Evolutionary conservation across 805 yeast genomes (phyloP), one percentile per base, ranked within the genome.

Genomic region (Ogataea kodamae): DNA sequence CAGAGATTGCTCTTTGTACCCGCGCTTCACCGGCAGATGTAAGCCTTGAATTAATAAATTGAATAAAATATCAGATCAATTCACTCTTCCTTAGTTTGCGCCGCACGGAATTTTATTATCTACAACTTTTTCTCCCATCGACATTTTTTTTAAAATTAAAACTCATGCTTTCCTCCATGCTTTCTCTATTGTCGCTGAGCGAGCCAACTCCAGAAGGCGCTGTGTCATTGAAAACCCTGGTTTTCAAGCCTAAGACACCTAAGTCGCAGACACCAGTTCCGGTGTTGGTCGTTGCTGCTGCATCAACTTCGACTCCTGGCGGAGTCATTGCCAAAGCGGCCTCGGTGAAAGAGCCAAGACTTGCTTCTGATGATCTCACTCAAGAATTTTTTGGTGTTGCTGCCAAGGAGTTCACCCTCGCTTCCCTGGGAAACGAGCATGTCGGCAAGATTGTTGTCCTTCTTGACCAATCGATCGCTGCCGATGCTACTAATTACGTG

Each of bases 11-110:
- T 83, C 96, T 18, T 72, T 94, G 64, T 92, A 90, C 64, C 99
- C 99, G 49, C 85, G 99, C 67, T 92, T 86, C 73, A 72, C 95
- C 36, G 99, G 97, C 43, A 81, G 99, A 73, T 90, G 97, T 72
- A 86, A 78, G 67, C 99, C 99, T 68, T 90, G 65, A 52, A 32
- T 33, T 21, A 25, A 27, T 22, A 20, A 9, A 24, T 18, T 31
- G 21, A 18, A 18, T 7, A 7, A 18, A 18, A 7, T 25, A 6
- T 21, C 13, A 20, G 19, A 25, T 13, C 3, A 9, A 22, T 27
- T 6, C 19, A 22, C 16, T 22, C 21, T n/a, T n/a, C n/a, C n/a
- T n/a, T n/a, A n/a, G n/a, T n/a, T n/a, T n/a, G n/a, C n/a, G n/a
- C n/a, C n/a, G 9, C 14, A 24, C 21, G 18, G 14, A 8, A 20